Base-by-base conservation (phyloP, 2,329 filamentous ascomycete species). In the Fusarium coicis region DNA sequence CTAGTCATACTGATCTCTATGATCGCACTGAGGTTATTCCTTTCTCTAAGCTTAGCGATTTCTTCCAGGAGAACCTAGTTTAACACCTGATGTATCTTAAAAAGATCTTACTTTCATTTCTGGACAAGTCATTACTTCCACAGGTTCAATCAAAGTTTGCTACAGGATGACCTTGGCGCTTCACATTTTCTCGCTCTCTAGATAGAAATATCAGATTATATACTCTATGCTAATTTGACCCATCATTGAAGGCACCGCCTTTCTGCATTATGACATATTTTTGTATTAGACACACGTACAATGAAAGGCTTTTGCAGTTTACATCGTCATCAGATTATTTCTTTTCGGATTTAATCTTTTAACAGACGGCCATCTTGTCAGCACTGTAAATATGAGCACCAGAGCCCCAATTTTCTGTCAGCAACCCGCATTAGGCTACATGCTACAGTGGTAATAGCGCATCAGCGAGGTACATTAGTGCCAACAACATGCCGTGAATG, bases 11-110 rank as follows among this genome's bases (percentile, higher is more conserved):
- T 11, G 60, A 63, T 18, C 55, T 63, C 2, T 63, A 63, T 19
- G 60, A 63, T 37, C 60, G 60, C 0, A 39, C 37, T 9, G 60
- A 61, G 23, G 4, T 63, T 1, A 43, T 63, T 26, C 60, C 60
- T 11, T 63, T 63, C 10, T 15, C 39, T 2, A 56, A 32, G n/a
- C 40, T 56, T 1, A 53, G 1, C 34, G 14, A 28, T 0, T 53
- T 53, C 23, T 53, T 53, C 14, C 14, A 26, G 2, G 23, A 28
- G 3, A 53, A 53, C 23, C 50, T 39, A 2, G 10, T 28, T 9
- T 53, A 26, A n/a, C n/a, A n/a, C n/a, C n/a, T n/a, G n/a, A n/a
- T n/a, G n/a, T n/a, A n/a, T n/a, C n/a, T n/a, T n/a, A n/a, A n/a
- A 32, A 32, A 9, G 21, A 15, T 21, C 4, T 6, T 4, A 15